Conservation (phyloP, 176 grass and related monocot species). For the Aegilops tauschii region DNA sequence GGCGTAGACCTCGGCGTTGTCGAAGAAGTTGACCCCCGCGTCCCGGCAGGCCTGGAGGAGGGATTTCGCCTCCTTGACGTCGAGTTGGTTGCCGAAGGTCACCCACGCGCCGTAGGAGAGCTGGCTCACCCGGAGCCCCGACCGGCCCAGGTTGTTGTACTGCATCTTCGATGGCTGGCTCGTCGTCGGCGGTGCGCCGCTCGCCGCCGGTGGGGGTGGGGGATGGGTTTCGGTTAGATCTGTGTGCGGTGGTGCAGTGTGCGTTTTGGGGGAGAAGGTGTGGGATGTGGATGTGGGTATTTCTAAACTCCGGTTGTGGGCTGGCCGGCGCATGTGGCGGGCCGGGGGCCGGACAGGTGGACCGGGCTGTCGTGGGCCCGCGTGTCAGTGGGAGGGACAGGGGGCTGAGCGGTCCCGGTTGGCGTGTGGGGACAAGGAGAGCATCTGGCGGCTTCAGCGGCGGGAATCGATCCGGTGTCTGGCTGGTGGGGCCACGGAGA, state of each 20-base stretch:
- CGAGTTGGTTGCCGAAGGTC: constrained; percentile 94
- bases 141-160: constrained; percentile 95
- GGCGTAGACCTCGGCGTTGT: constrained; percentile 98
- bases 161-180: constrained; percentile 43
- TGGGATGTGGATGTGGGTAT: background rate
- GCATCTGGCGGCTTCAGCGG: background rate
- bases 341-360: constrained; percentile 25
- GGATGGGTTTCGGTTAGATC: background rate
- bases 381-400: background rate
- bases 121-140: constrained; percentile 91
- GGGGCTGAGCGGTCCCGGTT: background rate
- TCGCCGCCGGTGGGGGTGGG: background rate
- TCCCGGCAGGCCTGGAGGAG: constrained; percentile 90
- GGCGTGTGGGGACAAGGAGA: background rate
- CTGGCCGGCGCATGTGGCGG: background rate
- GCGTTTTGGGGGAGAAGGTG: background rate
- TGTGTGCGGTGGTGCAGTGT: background rate
- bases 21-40: constrained; percentile 97
- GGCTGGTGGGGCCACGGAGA: background rate
- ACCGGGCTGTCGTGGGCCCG: background rate
- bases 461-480: background rate
- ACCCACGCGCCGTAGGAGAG: constrained; percentile 89
- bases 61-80: constrained; percentile 91
- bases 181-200: background rate
- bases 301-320: background rate